These are phyloP conservation scores for Penicillium sp. DNA, from an alignment of 2,329 filamentous ascomycete species.

Conservation along the genomic window DNA sequence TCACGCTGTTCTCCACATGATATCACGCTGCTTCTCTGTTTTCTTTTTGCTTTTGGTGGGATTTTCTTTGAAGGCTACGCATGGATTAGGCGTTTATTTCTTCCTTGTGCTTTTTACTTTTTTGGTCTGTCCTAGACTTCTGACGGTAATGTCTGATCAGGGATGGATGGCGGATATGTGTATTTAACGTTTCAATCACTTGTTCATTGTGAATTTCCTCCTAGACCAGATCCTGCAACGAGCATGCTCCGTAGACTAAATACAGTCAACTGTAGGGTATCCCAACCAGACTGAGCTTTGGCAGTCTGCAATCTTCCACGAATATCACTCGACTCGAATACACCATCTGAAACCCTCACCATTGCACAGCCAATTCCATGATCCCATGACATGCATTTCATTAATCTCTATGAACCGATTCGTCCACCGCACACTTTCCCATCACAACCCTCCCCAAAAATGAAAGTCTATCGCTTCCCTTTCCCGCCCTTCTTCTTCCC, in stretches of 20 bases:
- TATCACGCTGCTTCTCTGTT: conserved; percentile 29
- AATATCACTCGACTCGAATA: background rate
- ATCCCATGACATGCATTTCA: conserved; percentile 11
- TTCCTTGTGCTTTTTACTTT: conserved; percentile 13
- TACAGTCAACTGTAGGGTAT: background rate
- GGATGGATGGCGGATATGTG: conserved; percentile 29
- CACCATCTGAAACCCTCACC: background rate
- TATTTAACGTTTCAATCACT: conserved; percentile 29
- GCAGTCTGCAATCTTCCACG: background rate
- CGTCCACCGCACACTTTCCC: too few species aligned
- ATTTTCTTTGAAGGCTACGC: conserved; percentile 36
- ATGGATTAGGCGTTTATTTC: conserved; percentile 40
- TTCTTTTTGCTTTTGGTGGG: conserved; percentile 35
- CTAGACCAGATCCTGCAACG: background rate
- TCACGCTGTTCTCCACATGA: conserved; percentile 30
- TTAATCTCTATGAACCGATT: conserved; percentile 16
- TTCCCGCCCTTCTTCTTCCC: conserved; percentile 70
- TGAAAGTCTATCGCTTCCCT: conserved; percentile 63
- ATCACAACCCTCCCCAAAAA: background rate
- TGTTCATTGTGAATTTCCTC: conserved; percentile 17
- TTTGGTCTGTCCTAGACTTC: conserved; percentile 20
- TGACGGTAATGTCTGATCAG: conserved; percentile 23
- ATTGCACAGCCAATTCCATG: background rate
- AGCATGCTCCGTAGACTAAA: background rate
- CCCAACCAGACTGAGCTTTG: background rate